Evolutionary conservation across 2,329 filamentous ascomycete genomes (phyloP), one percentile per base, ranked within the genome.

Genomic region (Cryoendolithus antarcticus): DNA sequence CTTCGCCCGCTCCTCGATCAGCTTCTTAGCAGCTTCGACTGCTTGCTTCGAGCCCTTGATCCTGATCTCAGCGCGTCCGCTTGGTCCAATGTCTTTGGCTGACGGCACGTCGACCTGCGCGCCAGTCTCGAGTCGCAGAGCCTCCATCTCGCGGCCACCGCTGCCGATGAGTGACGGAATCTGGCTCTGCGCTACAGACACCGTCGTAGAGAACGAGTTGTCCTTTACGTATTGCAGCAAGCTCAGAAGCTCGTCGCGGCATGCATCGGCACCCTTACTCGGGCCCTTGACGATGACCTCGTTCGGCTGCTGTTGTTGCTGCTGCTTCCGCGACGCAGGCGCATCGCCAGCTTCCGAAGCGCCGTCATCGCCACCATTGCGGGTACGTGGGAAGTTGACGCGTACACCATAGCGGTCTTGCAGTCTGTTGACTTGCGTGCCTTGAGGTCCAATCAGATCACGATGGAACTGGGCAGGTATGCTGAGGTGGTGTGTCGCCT

Each of bases 381-480:
- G 64, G 36, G 71, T 67, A 57, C 86, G 84, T 30, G 91, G 91
- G 70, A 98, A 98, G 65, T 95, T 89, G 52, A 98, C 91, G 46
- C 88, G 79, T 31, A 98, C 91, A 57, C 82, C 81, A 70, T 98
- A 95, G 34, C 88, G 82, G 40, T 80, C 85, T 63, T 98, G 88
- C 15, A 98, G 74, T 49, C 84, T 81, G 65, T 91, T 91, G 56
- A 98, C 89, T 58, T 93, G 84, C 55, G 71, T 76, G 43, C 91
- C 91, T 53, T 84, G 80, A 12, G 84, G 75, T 35, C 91, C 91
- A 52, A 98, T 98, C 40, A 98, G 72, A 59, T 95, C 88, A 44
- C 86, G 77, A 64, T 98, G 91, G 63, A 82, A 96, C 64, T 94
- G 86, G 40, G 89, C 82, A 41, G 93, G 85, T 50, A 98, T 82